Evolutionary conservation across 805 yeast genomes (phyloP).

Genomic region (Maudiozyma bulderi): DNA sequence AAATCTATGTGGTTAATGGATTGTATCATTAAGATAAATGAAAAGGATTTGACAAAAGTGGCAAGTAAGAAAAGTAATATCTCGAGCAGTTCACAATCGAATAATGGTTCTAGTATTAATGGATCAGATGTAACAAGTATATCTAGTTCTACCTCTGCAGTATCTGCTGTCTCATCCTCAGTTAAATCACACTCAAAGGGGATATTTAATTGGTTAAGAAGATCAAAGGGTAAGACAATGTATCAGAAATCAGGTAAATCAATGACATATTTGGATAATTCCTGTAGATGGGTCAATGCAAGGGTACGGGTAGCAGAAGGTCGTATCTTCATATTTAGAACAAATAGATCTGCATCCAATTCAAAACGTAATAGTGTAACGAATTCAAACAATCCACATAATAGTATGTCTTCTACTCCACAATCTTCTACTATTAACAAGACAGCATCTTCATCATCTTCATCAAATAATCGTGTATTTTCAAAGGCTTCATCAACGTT

Average conservation of each 20-base stretch:
- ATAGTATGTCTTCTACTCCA: no score
- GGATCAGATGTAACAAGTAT: not conserved
- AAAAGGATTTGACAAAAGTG: not conserved
- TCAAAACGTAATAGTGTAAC: not conserved
- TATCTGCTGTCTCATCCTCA: not conserved
- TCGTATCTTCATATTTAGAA: conserved; percentile 16
- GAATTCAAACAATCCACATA: not conserved
- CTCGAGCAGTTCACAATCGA: not conserved
- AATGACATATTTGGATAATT: conserved; percentile 16
- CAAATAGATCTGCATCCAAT: not conserved
- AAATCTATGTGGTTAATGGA: conserved; percentile 23
- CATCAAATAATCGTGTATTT: not conserved
- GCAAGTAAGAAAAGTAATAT: conserved; percentile 2
- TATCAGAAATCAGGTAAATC: conserved; percentile 10
- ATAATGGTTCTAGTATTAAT: not conserved
- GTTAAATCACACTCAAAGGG: conserved; percentile 1
- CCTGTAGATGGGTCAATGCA: conserved; percentile 15
- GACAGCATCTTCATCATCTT: not conserved
- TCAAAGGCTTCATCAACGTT: not conserved
- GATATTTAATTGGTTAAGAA: conserved; percentile 16
- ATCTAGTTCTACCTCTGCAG: not conserved
- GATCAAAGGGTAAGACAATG: conserved; percentile 7
- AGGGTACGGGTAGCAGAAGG: conserved; percentile 21
- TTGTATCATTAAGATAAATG: conserved; percentile 11
- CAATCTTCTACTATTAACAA: no score